phyloP scores from a whole-genome alignment of 306 rosid species.

The Hippophae rhamnoides region DNA sequence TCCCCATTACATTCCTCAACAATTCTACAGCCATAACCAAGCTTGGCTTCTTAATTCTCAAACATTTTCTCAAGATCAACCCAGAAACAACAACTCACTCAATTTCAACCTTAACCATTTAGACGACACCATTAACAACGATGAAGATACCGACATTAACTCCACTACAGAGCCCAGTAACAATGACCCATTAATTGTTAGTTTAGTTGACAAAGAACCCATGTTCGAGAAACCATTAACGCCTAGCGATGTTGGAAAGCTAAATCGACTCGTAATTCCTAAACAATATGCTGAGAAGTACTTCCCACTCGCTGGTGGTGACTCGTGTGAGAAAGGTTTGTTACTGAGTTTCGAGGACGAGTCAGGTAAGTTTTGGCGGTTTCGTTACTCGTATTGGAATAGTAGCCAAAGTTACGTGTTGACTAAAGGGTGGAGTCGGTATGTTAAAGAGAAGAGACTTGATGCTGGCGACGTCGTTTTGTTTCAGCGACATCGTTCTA shows the following conservation, averaged over 20 bases:
- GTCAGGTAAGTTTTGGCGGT: slow-evolving; percentile 81
- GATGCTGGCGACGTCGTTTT: slow-evolving; percentile 85
- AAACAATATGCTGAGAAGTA: slow-evolving; percentile 91
- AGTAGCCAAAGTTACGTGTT: slow-evolving; percentile 94
- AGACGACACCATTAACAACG: slow-evolving; percentile 9
- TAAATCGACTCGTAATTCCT: slow-evolving; percentile 90
- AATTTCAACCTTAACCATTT: slow-evolving; percentile 37
- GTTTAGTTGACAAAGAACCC: slow-evolving; percentile 33
- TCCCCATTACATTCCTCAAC: slow-evolving; percentile 11
- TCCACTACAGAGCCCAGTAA: neutral
- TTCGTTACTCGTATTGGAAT: slow-evolving; percentile 97
- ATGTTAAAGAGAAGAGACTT: slow-evolving; percentile 83
- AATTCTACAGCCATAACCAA: slow-evolving; percentile 8
- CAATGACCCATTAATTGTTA: neutral
- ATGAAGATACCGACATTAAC: neutral
- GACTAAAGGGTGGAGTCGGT: slow-evolving; percentile 96
- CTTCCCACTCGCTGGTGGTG: slow-evolving; percentile 52
- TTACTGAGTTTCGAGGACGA: slow-evolving; percentile 89
- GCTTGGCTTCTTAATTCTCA: slow-evolving; percentile 18
- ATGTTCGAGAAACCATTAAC: slow-evolving; percentile 96
- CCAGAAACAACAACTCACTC: slow-evolving; percentile 8
- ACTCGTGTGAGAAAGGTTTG: slow-evolving; percentile 46
- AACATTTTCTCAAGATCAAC: slow-evolving; percentile 4
- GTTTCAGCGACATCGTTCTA: slow-evolving; percentile 51
- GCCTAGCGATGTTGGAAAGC: slow-evolving; percentile 92